These are phyloP conservation scores for Haplosporangium gracile DNA, from an alignment of 192 early-diverging fungal species.

Conservation along the genomic window DNA sequence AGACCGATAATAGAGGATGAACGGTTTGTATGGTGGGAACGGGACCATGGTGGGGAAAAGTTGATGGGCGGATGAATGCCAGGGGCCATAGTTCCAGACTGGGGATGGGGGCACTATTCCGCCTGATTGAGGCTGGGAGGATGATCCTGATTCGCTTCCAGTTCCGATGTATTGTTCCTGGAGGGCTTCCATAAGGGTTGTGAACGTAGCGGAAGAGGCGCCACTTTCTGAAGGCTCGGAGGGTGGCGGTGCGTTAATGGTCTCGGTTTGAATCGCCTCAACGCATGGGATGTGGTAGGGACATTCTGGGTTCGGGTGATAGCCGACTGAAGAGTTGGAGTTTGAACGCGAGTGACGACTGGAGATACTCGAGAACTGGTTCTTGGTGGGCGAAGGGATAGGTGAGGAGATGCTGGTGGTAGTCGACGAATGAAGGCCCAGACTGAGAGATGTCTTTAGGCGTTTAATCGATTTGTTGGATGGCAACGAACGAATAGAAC, in stretches of 20 bases:
- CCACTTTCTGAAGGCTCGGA: neutral
- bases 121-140: neutral
- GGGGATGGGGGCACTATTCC: slow-evolving; percentile 10
- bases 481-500: neutral
- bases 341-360: slow-evolving; percentile 41
- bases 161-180: neutral
- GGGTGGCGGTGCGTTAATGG: neutral
- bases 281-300: slow-evolving; percentile 39
- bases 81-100: slow-evolving; percentile 6
- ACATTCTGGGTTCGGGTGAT: slow-evolving; percentile 57
- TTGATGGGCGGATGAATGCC: neutral
- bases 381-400: slow-evolving; percentile 21
- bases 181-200: slow-evolving; percentile 13
- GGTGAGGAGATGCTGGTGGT: slow-evolving; percentile 2
- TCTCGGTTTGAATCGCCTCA: neutral
- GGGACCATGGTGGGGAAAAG: neutral
- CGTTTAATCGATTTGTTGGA: slow-evolving; percentile 46
- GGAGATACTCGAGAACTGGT: slow-evolving; percentile 29
- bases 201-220: neutral
- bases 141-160: neutral
- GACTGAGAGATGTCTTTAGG: slow-evolving; percentile 28
- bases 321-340: slow-evolving; percentile 34
- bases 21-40: slow-evolving; percentile 37
- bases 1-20: slow-evolving; percentile 64
- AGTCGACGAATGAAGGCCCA: slow-evolving; percentile 7